phyloP scores from a whole-genome alignment of 1,284 basidiomycete genomes.

The Ceratorhiza oryzae-sativae region DNA sequence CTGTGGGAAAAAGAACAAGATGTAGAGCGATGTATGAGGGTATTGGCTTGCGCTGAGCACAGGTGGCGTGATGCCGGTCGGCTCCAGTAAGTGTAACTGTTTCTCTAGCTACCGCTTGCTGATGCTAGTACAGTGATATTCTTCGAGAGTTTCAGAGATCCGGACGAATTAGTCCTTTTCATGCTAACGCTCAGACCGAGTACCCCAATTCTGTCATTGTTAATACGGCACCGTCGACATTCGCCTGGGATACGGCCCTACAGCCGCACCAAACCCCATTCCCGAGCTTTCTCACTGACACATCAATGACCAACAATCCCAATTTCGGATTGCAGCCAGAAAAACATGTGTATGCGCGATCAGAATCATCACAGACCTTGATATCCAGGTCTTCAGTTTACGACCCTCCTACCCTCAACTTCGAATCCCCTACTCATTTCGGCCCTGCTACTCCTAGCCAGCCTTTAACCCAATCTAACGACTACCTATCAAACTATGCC shows the following conservation, averaged over 20 bases:
- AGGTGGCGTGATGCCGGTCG: constrained; percentile 22
- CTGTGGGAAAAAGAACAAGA: constrained; percentile 7
- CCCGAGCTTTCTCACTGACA: too few species aligned
- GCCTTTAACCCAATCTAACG: too few species aligned
- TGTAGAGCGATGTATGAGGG: neutral
- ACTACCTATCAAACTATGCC: neutral
- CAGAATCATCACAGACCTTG: too few species aligned
- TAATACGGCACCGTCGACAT: neutral
- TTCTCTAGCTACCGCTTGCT: neutral
- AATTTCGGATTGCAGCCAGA: too few species aligned
- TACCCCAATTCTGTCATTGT: neutral
- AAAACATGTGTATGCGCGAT: too few species aligned
- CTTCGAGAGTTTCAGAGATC: constrained; percentile 22
- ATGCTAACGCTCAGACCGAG: neutral
- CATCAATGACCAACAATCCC: too few species aligned
- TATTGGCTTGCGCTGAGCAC: neutral
- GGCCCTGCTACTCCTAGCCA: too few species aligned
- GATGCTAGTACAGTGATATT: neutral
- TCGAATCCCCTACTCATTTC: too few species aligned
- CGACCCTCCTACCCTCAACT: too few species aligned
- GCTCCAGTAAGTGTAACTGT: neutral
- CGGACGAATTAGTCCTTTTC: neutral
- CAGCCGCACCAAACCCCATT: too few species aligned
- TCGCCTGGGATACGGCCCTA: neutral
- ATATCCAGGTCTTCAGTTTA: too few species aligned